Evolutionary conservation across 208 protist genomes (phyloP).

Genomic region (Acanthamoeba triangularis): DNA sequence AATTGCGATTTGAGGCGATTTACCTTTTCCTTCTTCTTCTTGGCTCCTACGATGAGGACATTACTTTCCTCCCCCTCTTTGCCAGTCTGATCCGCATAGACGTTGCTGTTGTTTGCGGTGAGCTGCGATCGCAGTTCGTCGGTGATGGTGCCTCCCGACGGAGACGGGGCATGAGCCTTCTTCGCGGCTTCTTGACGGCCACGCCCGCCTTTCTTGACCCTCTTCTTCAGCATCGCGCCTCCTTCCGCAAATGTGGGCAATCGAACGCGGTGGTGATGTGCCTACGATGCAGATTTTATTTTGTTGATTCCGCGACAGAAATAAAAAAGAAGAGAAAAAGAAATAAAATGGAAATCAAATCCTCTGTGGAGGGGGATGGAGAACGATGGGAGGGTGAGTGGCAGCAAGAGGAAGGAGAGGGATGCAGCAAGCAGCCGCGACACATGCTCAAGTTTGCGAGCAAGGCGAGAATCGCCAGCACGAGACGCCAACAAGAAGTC

Average conservation of each 20-base stretch:
- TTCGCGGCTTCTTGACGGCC: background rate
- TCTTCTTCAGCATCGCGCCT: conserved; percentile 7
- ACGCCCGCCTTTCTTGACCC: conserved; percentile 22
- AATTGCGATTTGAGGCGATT: background rate
- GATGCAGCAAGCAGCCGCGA: background rate
- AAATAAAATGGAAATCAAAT: background rate
- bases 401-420: background rate
- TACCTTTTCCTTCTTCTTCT: conserved; percentile 56
- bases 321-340: background rate
- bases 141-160: background rate
- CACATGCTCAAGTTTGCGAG: background rate
- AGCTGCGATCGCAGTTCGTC: conserved; percentile 37
- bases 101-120: conserved; percentile 6
- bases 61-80: conserved; percentile 10
- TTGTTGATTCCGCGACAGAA: background rate
- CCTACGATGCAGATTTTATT: background rate
- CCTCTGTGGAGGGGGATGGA: background rate
- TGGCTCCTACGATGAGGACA: conserved; percentile 25
- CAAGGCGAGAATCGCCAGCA: background rate
- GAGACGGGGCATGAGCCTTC: background rate
- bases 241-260: background rate
- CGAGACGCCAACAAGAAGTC: background rate
- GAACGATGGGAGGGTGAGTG: no score
- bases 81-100: background rate
- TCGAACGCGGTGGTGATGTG: background rate